Evolutionary conservation across 768 basidiomycete species (phyloP).

Genomic region (Symmetrospora coprosmae): DNA sequence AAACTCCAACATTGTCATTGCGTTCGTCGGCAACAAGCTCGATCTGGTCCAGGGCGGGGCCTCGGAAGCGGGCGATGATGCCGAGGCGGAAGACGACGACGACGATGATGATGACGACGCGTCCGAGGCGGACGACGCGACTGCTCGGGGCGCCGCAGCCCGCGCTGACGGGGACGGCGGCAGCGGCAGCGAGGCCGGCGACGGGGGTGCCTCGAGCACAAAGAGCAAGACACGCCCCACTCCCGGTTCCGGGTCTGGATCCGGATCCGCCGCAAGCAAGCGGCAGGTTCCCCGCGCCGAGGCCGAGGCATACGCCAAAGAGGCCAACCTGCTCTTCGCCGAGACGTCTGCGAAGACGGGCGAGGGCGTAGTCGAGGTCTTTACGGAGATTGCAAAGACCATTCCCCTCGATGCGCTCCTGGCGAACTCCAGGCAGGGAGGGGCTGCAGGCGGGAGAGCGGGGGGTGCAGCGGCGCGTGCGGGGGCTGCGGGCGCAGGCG

Average conservation of each 20-base stretch:
- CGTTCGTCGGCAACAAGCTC: slow-evolving; percentile 93
- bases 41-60: slow-evolving; percentile 70
- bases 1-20: slow-evolving; percentile 97
- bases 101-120: slow-evolving; percentile 48
- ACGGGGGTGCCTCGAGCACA: slow-evolving; percentile 43
- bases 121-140: slow-evolving; percentile 86
- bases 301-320: slow-evolving; percentile 88
- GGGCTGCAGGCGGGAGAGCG: slow-evolving; percentile 14
- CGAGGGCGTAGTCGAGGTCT: slow-evolving; percentile 85
- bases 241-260: too few relatives aligned
- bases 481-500: slow-evolving; percentile 44
- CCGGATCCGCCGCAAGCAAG: slow-evolving; percentile 39
- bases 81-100: slow-evolving; percentile 34
- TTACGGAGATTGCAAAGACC: slow-evolving; percentile 91
- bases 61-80: slow-evolving; percentile 61
- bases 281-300: slow-evolving; percentile 88
- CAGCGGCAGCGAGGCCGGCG: slow-evolving; percentile 42
- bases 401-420: slow-evolving; percentile 88
- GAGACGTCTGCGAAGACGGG: slow-evolving; percentile 97
- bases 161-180: slow-evolving; percentile 50
- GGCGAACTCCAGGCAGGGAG: slow-evolving; percentile 48
- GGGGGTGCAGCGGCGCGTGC: slow-evolving; percentile 40
- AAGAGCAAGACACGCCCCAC: too few relatives aligned
- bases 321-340: slow-evolving; percentile 87
- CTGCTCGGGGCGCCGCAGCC: slow-evolving; percentile 50